Percentiles rank a stretch among this genome's conserved stretches.
phyloP scores from a whole-genome alignment of 2,329 filamentous ascomycete species.

The Elsinoe batatas region DNA sequence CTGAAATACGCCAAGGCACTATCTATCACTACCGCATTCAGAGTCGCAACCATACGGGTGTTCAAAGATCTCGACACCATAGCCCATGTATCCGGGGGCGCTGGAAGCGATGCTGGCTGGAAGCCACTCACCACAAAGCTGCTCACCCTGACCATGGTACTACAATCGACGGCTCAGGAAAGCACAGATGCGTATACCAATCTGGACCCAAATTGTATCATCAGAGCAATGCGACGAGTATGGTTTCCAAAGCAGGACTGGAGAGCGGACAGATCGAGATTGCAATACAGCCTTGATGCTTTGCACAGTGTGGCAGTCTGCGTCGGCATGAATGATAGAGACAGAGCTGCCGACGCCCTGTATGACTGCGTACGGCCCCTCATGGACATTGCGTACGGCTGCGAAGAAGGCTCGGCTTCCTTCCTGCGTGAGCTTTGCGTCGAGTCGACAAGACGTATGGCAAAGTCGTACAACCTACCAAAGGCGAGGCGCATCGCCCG shows the following conservation, averaged over 20 bases:
- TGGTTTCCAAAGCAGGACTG: constrained; percentile 1
- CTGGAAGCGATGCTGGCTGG: neutral
- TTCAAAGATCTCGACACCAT: neutral
- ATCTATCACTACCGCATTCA: constrained; percentile 1
- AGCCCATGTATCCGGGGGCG: neutral
- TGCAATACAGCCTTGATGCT: neutral
- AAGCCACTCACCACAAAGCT: constrained; percentile 6
- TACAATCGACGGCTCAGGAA: neutral
- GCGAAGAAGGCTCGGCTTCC: neutral
- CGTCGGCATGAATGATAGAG: neutral
- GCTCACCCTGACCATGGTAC: neutral
- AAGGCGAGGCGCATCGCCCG: constrained; percentile 19
- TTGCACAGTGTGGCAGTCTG: neutral
- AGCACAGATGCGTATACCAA: neutral
- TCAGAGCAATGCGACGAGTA: neutral
- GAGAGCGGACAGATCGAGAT: neutral
- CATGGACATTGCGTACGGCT: constrained; percentile 6
- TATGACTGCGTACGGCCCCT: constrained; percentile 1
- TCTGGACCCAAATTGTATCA: neutral
- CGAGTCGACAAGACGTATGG: neutral
- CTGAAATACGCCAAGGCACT: neutral
- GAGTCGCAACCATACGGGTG: neutral
- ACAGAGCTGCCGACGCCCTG: neutral
- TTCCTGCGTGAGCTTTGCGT: constrained; percentile 1
- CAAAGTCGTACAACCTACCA: neutral